Evolutionary conservation across 169 alveolate genomes (phyloP).

Genomic region (Plasmodium ovale): DNA sequence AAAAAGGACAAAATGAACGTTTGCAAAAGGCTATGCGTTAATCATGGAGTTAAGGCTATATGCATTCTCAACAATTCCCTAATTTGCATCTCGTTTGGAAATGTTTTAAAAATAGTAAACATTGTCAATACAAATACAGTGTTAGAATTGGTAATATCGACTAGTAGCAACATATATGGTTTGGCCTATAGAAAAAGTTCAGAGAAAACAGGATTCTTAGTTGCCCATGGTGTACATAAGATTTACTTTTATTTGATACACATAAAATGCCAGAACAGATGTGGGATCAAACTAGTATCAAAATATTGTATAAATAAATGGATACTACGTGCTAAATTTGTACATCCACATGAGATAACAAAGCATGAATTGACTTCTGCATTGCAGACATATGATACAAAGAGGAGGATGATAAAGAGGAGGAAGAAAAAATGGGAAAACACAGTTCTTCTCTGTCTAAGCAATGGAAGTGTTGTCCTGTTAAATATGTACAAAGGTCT

Average conservation of each 20-base stretch:
- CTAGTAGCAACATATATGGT: conserved; percentile 69
- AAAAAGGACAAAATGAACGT: background rate
- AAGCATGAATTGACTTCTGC: background rate
- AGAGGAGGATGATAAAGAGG: background rate
- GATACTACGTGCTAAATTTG: conserved; percentile 29
- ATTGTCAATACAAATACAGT: conserved; percentile 25
- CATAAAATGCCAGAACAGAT: background rate
- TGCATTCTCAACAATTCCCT: conserved; percentile 12
- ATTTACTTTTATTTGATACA: conserved; percentile 24
- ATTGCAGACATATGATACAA: background rate
- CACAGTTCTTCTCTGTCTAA: conserved; percentile 22
- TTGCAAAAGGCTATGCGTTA: conserved; percentile 42
- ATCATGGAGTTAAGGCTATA: conserved; percentile 55
- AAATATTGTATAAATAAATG: conserved; percentile 63
- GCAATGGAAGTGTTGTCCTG: conserved; percentile 53
- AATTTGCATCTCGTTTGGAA: conserved; percentile 55
- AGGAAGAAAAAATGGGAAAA: background rate
- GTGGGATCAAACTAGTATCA: background rate
- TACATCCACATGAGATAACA: background rate
- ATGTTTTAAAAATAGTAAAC: conserved; percentile 63
- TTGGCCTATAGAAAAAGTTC: conserved; percentile 10
- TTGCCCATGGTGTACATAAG: conserved; percentile 74
- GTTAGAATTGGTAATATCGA: conserved; percentile 34
- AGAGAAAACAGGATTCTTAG: conserved; percentile 21
- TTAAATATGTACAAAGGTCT: conserved; percentile 53